Conservation (phyloP, 257 asterid species). For the Vinca minor region DNA sequence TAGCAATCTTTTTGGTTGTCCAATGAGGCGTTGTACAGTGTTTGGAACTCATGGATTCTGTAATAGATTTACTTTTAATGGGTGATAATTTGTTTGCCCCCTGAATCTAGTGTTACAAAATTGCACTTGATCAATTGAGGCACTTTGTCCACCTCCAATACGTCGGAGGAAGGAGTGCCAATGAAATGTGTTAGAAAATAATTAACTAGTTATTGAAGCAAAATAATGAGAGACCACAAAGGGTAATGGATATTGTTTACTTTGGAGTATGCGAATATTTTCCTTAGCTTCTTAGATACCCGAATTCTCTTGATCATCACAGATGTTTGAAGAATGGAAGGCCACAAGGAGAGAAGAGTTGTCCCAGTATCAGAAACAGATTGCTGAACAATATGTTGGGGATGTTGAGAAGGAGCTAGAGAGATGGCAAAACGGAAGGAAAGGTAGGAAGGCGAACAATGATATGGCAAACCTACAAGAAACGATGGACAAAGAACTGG, state of each 20-base stretch:
- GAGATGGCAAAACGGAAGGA: constrained; percentile 89
- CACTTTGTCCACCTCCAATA: no score
- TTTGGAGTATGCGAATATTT: not conserved
- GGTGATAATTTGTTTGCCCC: not conserved
- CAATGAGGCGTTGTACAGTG: not conserved
- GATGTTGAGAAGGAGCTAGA: constrained; percentile 74
- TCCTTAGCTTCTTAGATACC: not conserved
- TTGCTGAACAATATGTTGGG: constrained; percentile 58
- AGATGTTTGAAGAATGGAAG: constrained; percentile 93
- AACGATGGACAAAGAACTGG: constrained; percentile 98
- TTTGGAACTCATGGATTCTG: not conserved
- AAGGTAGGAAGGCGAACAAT: constrained; percentile 48
- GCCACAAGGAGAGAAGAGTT: constrained; percentile 81
- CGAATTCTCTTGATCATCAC: constrained; percentile 12
- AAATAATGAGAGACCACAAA: no score
- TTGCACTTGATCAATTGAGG: no score
- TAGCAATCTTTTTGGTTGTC: not conserved
- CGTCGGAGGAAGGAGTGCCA: no score
- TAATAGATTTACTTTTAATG: not conserved
- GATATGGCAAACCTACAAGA: constrained; percentile 74
- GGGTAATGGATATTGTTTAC: no score
- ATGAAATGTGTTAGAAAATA: no score
- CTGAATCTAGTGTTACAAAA: no score
- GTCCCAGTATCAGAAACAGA: constrained; percentile 70
- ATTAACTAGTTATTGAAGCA: no score